These are phyloP conservation scores for Azolla pinnata DNA, from an alignment of 75 land plant genomes.

Conservation along the genomic window DNA sequence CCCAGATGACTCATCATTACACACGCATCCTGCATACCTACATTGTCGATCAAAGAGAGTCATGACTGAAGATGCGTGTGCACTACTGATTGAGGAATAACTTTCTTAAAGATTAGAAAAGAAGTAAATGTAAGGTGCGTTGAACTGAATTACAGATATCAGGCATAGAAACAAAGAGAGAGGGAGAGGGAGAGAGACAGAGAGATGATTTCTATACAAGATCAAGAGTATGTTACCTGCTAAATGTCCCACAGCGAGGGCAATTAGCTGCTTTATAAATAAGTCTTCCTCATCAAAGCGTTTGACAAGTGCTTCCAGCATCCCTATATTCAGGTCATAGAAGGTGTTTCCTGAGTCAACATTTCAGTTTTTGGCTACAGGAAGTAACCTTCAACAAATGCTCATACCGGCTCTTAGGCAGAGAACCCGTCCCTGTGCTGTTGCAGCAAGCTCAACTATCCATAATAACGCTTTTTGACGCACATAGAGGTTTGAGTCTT, in stretches of 20 bases:
- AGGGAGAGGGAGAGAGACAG: too few species aligned
- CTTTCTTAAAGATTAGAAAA: too few species aligned
- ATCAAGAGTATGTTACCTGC: conserved; percentile 3
- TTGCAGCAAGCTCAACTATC: conserved; percentile 7
- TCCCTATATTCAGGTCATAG: not conserved
- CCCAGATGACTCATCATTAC: conserved; percentile 10
- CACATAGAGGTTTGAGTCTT: conserved; percentile 12
- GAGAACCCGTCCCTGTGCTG: not conserved
- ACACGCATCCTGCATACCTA: conserved; percentile 9
- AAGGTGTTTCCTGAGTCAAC: not conserved
- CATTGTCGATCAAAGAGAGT: too few species aligned
- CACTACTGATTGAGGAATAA: too few species aligned
- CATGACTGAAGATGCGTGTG: too few species aligned
- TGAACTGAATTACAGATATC: too few species aligned
- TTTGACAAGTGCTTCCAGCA: conserved; percentile 5
- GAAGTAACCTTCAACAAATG: too few species aligned
- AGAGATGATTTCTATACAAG: not conserved
- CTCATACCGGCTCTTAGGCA: conserved; percentile 9
- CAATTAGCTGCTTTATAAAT: conserved; percentile 6
- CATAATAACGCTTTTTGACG: conserved; percentile 14
- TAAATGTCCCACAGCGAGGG: conserved; percentile 3
- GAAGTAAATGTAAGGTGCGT: too few species aligned
- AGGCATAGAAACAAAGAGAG: too few species aligned
- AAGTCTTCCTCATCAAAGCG: conserved; percentile 1
- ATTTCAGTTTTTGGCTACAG: too few species aligned